phyloP scores from a whole-genome alignment of 148 eudicot species.

The Camellia sinensis region DNA sequence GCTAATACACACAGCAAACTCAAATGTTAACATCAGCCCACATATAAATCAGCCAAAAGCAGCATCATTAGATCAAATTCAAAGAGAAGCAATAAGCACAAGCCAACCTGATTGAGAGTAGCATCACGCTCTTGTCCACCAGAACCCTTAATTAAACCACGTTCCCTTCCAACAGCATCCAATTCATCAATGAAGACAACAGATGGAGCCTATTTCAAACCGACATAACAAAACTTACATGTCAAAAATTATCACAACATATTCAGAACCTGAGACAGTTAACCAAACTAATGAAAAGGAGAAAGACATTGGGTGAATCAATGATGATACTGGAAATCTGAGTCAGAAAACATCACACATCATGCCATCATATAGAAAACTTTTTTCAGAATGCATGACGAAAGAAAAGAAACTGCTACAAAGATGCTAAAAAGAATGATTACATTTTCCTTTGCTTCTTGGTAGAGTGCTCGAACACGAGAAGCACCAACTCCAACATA shows the following conservation, averaged over 20 bases:
- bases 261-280: background rate
- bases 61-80: background rate
- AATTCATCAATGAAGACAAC: slow-evolving; percentile 97
- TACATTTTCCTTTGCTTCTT: slow-evolving; percentile 92
- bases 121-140: slow-evolving; percentile 99
- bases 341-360: background rate
- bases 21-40: slow-evolving; percentile 5
- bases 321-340: background rate
- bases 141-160: slow-evolving; percentile 93
- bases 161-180: slow-evolving; percentile 99
- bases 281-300: background rate
- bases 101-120: slow-evolving; percentile 81
- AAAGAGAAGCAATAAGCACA: slow-evolving; percentile 6
- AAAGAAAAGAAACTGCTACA: background rate
- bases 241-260: background rate
- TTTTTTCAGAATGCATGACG: background rate
- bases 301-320: background rate
- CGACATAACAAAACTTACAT: slow-evolving; percentile 18
- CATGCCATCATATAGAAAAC: background rate
- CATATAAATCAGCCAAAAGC: background rate
- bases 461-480: slow-evolving; percentile 92
- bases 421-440: slow-evolving; percentile 18
- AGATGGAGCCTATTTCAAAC: slow-evolving; percentile 69
- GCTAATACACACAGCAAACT: slow-evolving; percentile 38
- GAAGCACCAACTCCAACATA: slow-evolving; percentile 98